These are phyloP conservation scores for Boletus coffeatus DNA, from an alignment of 1,284 basidiomycete genomes.

Conservation along the genomic window DNA sequence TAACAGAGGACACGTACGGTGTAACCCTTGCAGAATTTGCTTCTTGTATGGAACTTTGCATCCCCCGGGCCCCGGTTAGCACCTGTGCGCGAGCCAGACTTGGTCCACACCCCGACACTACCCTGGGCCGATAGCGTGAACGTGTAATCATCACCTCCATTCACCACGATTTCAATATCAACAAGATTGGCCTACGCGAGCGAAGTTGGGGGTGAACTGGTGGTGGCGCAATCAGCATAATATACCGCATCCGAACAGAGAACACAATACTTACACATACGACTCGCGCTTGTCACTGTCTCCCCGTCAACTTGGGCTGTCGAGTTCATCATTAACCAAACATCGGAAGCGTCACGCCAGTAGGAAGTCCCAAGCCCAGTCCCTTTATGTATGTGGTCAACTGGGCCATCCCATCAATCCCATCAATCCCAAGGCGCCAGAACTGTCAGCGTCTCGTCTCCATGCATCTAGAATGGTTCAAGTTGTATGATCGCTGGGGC, in stretches of 20 bases:
- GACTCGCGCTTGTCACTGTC: constrained; percentile 46
- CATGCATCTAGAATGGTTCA: constrained; percentile 41
- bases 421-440: constrained; percentile 48
- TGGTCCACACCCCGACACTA: constrained; percentile 50
- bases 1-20: constrained; percentile 32
- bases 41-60: constrained; percentile 61
- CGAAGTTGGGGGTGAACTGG: constrained; percentile 49
- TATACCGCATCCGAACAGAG: too few species aligned
- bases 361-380: constrained; percentile 39
- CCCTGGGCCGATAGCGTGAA: constrained; percentile 49
- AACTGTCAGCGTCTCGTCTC: constrained; percentile 21
- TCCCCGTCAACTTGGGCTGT: constrained; percentile 41
- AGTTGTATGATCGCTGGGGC: constrained; percentile 47
- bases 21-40: constrained; percentile 62
- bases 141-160: constrained; percentile 31
- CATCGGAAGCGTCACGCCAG: constrained; percentile 41
- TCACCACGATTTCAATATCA: constrained; percentile 43
- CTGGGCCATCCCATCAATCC: constrained; percentile 46
- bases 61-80: constrained; percentile 58
- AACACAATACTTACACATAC: constrained; percentile 31
- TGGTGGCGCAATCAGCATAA: background rate
- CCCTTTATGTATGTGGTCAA: constrained; percentile 31
- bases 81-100: constrained; percentile 50
- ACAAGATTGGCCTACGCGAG: constrained; percentile 41
- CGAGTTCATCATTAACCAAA: constrained; percentile 48